Percentiles rank a stretch among this genome's conserved stretches.
phyloP scores from a whole-genome alignment of 1,139 yeast species.

The Sugiyamaella neomexicana region DNA sequence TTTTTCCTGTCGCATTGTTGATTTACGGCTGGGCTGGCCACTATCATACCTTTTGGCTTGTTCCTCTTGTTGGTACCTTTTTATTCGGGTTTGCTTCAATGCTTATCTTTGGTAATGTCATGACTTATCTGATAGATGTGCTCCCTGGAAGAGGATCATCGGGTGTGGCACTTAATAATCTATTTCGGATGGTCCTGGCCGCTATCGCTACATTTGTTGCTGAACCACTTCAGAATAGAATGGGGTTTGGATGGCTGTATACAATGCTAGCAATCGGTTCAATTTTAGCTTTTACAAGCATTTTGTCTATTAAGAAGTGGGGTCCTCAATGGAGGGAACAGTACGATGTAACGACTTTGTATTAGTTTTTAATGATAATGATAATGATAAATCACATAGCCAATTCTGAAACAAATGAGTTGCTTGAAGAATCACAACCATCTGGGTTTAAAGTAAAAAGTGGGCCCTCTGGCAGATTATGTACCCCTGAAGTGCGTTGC shows the following conservation, averaged over 20 bases:
- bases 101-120: constrained; percentile 79
- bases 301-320: constrained; percentile 53
- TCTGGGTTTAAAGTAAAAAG: too few species aligned
- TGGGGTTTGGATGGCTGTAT: constrained; percentile 72
- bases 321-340: constrained; percentile 68
- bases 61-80: constrained; percentile 75
- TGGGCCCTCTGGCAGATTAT: background rate
- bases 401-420: background rate
- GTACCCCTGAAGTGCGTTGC: background rate
- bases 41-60: constrained; percentile 66
- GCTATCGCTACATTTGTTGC: constrained; percentile 74
- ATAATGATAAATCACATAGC: background rate
- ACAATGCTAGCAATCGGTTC: constrained; percentile 59
- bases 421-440: too few species aligned
- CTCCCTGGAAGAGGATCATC: constrained; percentile 89
- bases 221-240: constrained; percentile 59
- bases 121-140: constrained; percentile 80
- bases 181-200: constrained; percentile 70
- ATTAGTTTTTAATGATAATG: constrained; percentile 19
- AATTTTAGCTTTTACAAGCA: constrained; percentile 45
- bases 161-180: constrained; percentile 80
- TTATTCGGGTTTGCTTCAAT: constrained; percentile 79
- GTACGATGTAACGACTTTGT: constrained; percentile 54
- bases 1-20: constrained; percentile 65
- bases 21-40: constrained; percentile 83